Base-by-base conservation (phyloP, 139 green algal genomes). In the Picochlorum sp. region DNA sequence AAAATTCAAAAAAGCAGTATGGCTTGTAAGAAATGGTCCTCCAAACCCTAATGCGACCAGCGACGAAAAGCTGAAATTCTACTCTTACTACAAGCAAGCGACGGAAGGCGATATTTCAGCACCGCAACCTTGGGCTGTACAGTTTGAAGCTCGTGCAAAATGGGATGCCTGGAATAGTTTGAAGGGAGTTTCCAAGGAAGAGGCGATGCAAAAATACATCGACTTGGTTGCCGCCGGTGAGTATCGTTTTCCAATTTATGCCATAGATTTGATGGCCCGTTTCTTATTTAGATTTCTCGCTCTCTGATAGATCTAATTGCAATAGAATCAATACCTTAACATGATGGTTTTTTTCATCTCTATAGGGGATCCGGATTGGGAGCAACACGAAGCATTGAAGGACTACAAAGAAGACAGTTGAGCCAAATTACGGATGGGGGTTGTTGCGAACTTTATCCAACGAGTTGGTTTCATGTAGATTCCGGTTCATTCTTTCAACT, bases 191-290 rank as follows among this genome's bases (percentile, higher is more conserved):
- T 75, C 53, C 45, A 82, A 73, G 31, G 78, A 87, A 41, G 81
- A 88, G 47, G 81, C 81, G 1, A 88, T 81, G 77, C 65, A 84
- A 52, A 65, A 82, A 29, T 88, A 87, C 58, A 80, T 86, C n/a
- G 75, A 80, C 10, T 56, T 87, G 10, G 16, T 87, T 14, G 67
- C 61, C 1, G 51, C 50, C n/a, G n/a, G n/a, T n/a, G n/a, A n/a
- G n/a, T n/a, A n/a, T n/a, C n/a, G n/a, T n/a, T 5, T 51, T 51
- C 22, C 20, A 40, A 14, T 10, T 26, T 26, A 14, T 7, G 16
- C 18, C 7, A n/a, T 41, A 41, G 35, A 39, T 41, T 25, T 25
- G 29, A 20, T 9, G 12, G 32, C 7, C 29, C 25, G 40, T 24
- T 31, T 7, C 7, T 50, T 40, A 14, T 33, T 7, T 7, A 7